These are phyloP conservation scores for Calonectria pauciramosa DNA, from an alignment of 2,329 filamentous ascomycete genomes.

Conservation along the genomic window DNA sequence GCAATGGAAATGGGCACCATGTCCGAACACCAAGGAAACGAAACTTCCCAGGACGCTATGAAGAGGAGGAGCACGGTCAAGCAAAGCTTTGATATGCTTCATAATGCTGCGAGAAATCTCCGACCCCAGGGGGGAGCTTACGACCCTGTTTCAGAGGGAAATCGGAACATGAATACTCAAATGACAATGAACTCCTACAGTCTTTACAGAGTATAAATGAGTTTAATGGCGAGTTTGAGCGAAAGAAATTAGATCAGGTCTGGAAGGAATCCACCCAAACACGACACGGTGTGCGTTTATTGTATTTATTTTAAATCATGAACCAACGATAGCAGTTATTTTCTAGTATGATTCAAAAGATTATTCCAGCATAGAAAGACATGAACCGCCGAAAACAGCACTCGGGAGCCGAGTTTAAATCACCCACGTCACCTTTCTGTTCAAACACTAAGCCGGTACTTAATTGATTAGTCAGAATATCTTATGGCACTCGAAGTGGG, in stretches of 20 bases:
- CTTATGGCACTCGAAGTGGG: no score
- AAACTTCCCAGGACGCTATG: not conserved
- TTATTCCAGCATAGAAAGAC: not conserved
- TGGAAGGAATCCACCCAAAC: not conserved
- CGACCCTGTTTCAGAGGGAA: slow-evolving; percentile 9
- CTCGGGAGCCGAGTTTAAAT: no score
- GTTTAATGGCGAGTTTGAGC: not conserved
- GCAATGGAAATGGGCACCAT: not conserved
- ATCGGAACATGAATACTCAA: not conserved
- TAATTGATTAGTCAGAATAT: no score
- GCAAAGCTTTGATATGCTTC: not conserved
- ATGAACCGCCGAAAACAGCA: not conserved
- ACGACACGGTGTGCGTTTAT: not conserved
- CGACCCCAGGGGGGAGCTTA: slow-evolving; percentile 1
- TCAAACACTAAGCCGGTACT: no score
- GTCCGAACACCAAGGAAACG: not conserved
- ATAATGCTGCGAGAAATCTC: slow-evolving; percentile 4
- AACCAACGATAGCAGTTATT: not conserved
- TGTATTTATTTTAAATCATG: not conserved
- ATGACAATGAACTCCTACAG: not conserved
- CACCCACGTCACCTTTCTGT: no score
- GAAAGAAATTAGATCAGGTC: not conserved
- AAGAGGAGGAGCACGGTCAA: not conserved
- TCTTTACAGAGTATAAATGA: not conserved
- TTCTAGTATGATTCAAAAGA: not conserved